Evolutionary conservation across 2,329 filamentous ascomycete genomes (phyloP).

Genomic region (Alternaria rosae): DNA sequence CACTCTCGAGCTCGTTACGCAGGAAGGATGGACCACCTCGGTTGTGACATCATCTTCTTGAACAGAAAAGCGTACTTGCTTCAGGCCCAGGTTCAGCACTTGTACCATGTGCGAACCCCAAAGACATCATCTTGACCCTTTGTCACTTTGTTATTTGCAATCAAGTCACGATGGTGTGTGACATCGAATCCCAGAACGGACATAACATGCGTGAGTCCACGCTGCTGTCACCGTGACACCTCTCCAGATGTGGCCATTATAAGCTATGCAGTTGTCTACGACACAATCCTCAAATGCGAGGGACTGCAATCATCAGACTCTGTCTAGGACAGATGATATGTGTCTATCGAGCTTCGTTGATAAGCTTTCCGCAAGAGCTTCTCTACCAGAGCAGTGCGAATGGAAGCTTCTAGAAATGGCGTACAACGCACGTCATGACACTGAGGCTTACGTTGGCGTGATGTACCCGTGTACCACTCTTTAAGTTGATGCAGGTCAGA

Average conservation of each 20-base stretch:
- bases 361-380: background rate
- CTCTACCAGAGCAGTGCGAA: background rate
- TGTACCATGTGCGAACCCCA: background rate
- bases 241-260: background rate
- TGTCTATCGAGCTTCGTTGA: background rate
- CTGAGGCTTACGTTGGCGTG: background rate
- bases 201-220: background rate
- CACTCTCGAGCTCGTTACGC: background rate
- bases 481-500: constrained; percentile 12
- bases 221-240: background rate
- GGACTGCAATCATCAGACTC: background rate
- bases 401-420: background rate
- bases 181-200: background rate
- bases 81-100: background rate
- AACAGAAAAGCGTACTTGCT: background rate
- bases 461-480: background rate
- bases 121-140: background rate
- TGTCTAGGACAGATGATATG: background rate
- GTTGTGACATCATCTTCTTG: background rate
- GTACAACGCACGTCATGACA: background rate
- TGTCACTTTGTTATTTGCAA: background rate
- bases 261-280: background rate
- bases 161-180: background rate
- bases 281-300: background rate
- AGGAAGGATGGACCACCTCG: background rate